Evolutionary conservation across 2,329 filamentous ascomycete species (phyloP).

Genomic region (Paracoccidioides lutzii): DNA sequence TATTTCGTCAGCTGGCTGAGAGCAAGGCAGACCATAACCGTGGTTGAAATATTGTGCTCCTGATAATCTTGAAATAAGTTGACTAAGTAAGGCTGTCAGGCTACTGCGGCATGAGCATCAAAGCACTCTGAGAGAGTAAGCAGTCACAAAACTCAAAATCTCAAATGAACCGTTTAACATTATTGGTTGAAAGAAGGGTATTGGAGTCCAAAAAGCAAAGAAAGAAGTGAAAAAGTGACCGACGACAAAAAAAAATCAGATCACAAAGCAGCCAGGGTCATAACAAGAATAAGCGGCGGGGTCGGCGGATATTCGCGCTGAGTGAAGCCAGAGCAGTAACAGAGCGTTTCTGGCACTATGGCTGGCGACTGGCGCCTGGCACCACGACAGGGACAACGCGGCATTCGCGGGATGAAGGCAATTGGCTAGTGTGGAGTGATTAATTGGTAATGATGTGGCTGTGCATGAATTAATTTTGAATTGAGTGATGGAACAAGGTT

Average conservation of each 20-base stretch:
- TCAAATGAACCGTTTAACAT: neutral
- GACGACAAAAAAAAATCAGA: no score
- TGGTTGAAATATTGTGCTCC: no score
- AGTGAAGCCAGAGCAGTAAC: neutral
- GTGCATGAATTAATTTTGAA: neutral
- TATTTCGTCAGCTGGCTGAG: no score
- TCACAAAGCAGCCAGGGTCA: neutral
- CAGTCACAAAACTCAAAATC: neutral
- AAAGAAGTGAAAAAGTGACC: neutral
- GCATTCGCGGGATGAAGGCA: neutral
- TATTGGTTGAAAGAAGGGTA: neutral
- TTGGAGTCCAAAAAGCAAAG: neutral
- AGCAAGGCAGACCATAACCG: no score
- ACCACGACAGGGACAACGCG: neutral
- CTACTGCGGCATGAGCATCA: neutral
- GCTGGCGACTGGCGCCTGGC: conserved; percentile 3
- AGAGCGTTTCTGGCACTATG: neutral
- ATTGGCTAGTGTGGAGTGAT: neutral
- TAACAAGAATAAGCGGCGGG: neutral
- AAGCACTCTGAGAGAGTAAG: neutral
- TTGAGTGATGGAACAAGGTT: no score
- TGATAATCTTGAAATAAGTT: no score
- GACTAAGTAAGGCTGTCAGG: neutral
- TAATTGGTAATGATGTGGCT: neutral
- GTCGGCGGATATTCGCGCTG: neutral